A percentile compares a stretch with the other conserved stretches of the same genome.
Evolutionary conservation across 1,284 basidiomycete species (phyloP).

Genomic region (Sporisorium sorghi): DNA sequence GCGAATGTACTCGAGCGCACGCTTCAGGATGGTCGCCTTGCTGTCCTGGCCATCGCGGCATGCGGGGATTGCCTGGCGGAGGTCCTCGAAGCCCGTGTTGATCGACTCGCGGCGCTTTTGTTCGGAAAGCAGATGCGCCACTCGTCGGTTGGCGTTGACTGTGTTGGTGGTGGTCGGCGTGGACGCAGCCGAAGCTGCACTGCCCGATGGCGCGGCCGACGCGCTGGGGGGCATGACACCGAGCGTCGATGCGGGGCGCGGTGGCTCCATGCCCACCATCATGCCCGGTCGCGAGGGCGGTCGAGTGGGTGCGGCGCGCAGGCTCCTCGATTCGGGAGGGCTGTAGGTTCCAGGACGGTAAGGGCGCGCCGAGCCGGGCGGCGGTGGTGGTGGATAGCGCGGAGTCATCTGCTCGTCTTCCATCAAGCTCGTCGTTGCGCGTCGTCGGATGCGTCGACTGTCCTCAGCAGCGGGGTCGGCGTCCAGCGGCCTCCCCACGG

Average conservation of each 20-base stretch:
- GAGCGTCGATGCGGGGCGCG: slow-evolving; percentile 32
- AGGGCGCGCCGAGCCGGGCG: slow-evolving; percentile 16
- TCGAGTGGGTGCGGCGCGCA: slow-evolving; percentile 22
- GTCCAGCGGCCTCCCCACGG: slow-evolving; percentile 16
- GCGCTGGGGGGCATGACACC: slow-evolving; percentile 18
- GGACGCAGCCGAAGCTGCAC: slow-evolving; percentile 1
- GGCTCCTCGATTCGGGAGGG: slow-evolving; percentile 32
- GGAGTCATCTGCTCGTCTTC: slow-evolving; percentile 24
- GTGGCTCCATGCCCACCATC: slow-evolving; percentile 39
- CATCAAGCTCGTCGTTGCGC: slow-evolving; percentile 20
- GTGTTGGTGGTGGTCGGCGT: slow-evolving; percentile 21
- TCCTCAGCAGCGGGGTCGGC: slow-evolving; percentile 23
- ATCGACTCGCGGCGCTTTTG: slow-evolving; percentile 55
- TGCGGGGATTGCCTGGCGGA: slow-evolving; percentile 45
- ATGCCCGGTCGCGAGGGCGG: slow-evolving; percentile 18
- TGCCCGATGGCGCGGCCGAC: background rate
- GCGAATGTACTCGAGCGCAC: slow-evolving; percentile 52
- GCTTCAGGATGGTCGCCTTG: slow-evolving; percentile 53
- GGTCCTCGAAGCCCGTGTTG: slow-evolving; percentile 56
- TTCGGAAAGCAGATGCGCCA: slow-evolving; percentile 49
- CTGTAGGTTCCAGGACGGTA: slow-evolving; percentile 30
- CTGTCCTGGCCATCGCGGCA: slow-evolving; percentile 55
- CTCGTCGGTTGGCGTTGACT: slow-evolving; percentile 44
- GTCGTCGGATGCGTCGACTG: slow-evolving; percentile 25
- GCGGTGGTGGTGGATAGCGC: slow-evolving; percentile 27